Base-by-base conservation (phyloP, 768 basidiomycete genomes). In the Lyophyllum decastes region DNA sequence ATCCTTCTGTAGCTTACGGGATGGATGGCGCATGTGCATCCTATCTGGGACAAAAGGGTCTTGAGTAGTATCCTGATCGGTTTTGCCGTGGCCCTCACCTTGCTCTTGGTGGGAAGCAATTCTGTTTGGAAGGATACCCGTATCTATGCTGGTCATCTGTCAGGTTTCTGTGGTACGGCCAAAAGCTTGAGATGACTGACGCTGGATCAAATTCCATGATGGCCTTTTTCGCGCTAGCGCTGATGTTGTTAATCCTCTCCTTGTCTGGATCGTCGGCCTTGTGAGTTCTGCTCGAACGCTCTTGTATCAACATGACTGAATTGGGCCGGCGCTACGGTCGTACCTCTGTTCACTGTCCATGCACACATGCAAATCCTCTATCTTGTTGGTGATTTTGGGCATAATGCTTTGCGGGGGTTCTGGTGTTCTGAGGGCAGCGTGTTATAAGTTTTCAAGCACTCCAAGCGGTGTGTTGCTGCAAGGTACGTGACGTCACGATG, bases 21-120 rank as follows among this genome's bases (percentile, higher is more conserved):
- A 84, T 0, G 86, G 85, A 59, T 85, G 71, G 61, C 87, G 78
- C 0, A 84, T 82, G 52, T 86, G 85, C 16, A 73, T 66, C n/a
- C 66, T 68, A 0, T 83, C 84, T 10, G 81, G 81, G 45, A 74
- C 75, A 25, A 81, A 45, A 74, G 75, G 24, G 81, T 85, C 77
- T 0, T 69, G 67, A 27, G 73, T 66, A 0, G 75, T 75, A 41
- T 74, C 65, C 5, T 63, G 55, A 40, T 75, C 70, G n/a, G 74
- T 51, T 45, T 75, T 68, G 14, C 58, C 60, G 10, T 70, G 68
- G 5, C 55, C 57, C 11, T 68, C 69, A 6, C 35, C 25, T 41
- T 67, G 65, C 24, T 41, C 40, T 5, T 69, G 64, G 5, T 73
- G 75, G 47, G 77, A 67, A 10, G 64, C 67, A 1, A 76, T 67